A percentile compares a stretch with the other conserved stretches of the same genome.
phyloP scores from a whole-genome alignment of 1,284 basidiomycete species.

The Prillingera fragicola region DNA sequence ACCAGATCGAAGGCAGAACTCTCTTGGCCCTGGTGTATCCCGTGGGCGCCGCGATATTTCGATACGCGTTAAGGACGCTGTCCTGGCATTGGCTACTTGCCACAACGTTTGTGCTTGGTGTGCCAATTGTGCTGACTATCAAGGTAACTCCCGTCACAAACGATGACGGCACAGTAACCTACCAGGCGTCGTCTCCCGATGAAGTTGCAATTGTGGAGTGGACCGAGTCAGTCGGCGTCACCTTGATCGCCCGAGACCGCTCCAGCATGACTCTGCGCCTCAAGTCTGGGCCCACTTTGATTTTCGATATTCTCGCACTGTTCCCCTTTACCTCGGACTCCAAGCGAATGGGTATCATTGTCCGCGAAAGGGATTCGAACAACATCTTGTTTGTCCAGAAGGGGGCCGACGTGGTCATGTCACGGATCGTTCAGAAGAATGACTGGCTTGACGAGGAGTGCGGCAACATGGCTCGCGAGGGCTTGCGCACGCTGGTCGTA shows the following conservation, averaged over 20 bases:
- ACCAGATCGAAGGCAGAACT: constrained; percentile 30
- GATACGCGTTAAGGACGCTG: constrained; percentile 86
- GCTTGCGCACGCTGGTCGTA: constrained; percentile 87
- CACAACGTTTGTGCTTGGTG: constrained; percentile 67
- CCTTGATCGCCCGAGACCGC: constrained; percentile 80
- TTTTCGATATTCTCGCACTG: constrained; percentile 83
- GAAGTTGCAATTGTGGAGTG: constrained; percentile 99
- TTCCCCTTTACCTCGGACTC: constrained; percentile 99
- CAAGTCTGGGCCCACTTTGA: constrained; percentile 58
- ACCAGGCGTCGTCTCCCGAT: constrained; percentile 97
- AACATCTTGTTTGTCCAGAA: constrained; percentile 91
- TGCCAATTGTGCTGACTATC: background rate
- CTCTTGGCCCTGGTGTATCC: constrained; percentile 49
- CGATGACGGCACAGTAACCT: constrained; percentile 88
- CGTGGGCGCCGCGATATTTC: constrained; percentile 92
- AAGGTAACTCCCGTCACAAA: constrained; percentile 92
- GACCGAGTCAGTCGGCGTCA: constrained; percentile 91
- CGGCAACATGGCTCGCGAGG: constrained; percentile 97
- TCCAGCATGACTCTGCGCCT: constrained; percentile 74
- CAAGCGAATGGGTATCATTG: constrained; percentile 97
- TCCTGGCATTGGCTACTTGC: constrained; percentile 86
- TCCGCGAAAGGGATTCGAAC: constrained; percentile 67
- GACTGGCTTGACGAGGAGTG: constrained; percentile 99
- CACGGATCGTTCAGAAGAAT: constrained; percentile 85
- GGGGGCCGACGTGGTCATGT: constrained; percentile 97